Base-by-base conservation (phyloP, 257 asterid species). In the Oldenlandia corymbosa region DNA sequence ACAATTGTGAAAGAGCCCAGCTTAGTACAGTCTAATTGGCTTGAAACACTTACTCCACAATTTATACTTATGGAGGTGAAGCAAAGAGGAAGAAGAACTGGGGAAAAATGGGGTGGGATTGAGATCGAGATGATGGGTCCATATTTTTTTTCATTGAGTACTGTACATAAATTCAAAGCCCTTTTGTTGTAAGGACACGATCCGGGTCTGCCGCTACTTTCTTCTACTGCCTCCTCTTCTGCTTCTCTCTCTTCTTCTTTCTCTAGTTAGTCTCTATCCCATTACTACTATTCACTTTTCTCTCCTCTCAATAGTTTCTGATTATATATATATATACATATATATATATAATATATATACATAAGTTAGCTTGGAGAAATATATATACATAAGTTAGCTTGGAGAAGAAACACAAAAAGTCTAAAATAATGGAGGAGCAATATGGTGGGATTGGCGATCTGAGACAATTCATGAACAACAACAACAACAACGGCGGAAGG, bases 141-240 rank as follows among this genome's bases (percentile, higher is more conserved):
- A 80, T 72, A 43, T 20, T 20, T 2, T 75, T 78, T 64, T n/a
- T n/a, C n/a, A n/a, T n/a, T n/a, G n/a, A n/a, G 78, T 62, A 65
- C 69, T 74, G 69, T 71, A 64, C 83, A 68, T 60, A 76, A 80
- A 73, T 79, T 81, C 85, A 80, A 76, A 72, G 51, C 73, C 73
- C 71, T 64, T 78, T 80, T 73, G 50, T 68, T 61, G 69, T 51
- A 77, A 78, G 73, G 70, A 88, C 96, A 86, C 83, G 91, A 88
- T 88, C 97, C 96, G 96, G 76, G 82, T 88, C 90, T 73, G 84
- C 79, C 96, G 96, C 89, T 78, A 79, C 87, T 77, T 67, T 74
- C 88, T 69, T n/a, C 80, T 76, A 72, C 68, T 80, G 62, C 59
- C 64, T 41, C 50, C 64, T 52, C 79, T 58, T 32, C 30, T 45